A percentile compares a stretch with the other conserved stretches of the same genome.
These are phyloP conservation scores for Fusarium haematococcum DNA, from an alignment of 2,329 filamentous ascomycete species.

Conservation along the genomic window DNA sequence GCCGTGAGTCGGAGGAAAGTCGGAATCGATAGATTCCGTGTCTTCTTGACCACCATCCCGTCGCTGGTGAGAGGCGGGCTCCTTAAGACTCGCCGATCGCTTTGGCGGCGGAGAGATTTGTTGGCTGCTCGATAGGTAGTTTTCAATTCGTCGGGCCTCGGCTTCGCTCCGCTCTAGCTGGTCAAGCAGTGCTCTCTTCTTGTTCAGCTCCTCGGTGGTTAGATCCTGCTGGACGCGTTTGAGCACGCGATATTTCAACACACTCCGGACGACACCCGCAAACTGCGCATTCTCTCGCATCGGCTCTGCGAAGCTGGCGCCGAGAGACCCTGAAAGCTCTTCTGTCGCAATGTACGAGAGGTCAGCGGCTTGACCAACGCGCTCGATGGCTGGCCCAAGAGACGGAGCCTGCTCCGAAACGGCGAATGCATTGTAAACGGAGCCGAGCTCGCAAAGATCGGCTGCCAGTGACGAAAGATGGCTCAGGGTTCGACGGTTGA, in stretches of 20 bases:
- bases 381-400: slow-evolving; percentile 92
- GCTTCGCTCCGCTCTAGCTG: slow-evolving; percentile 93
- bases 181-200: slow-evolving; percentile 85
- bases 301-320: slow-evolving; percentile 94
- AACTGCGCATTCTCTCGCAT: slow-evolving; percentile 99
- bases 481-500: slow-evolving; percentile 88
- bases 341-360: slow-evolving; percentile 96
- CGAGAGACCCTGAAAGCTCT: slow-evolving; percentile 87
- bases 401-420: slow-evolving; percentile 91
- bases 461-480: slow-evolving; percentile 86
- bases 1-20: slow-evolving; percentile 91
- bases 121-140: slow-evolving; percentile 84
- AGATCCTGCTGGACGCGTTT: slow-evolving; percentile 98
- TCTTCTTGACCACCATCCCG: slow-evolving; percentile 76
- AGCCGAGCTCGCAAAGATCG: slow-evolving; percentile 92
- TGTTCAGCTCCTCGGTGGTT: slow-evolving; percentile 91
- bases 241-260: slow-evolving; percentile 88
- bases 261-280: slow-evolving; percentile 89
- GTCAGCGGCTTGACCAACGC: slow-evolving; percentile 93
- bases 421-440: slow-evolving; percentile 97
- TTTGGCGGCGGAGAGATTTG: slow-evolving; percentile 70
- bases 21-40: slow-evolving; percentile 91
- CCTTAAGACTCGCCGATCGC: slow-evolving; percentile 73
- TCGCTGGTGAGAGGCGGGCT: slow-evolving; percentile 60
- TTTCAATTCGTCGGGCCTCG: slow-evolving; percentile 92